phyloP scores from a whole-genome alignment of 108 stramenopile species.

The Asterionellopsis glacialis region DNA sequence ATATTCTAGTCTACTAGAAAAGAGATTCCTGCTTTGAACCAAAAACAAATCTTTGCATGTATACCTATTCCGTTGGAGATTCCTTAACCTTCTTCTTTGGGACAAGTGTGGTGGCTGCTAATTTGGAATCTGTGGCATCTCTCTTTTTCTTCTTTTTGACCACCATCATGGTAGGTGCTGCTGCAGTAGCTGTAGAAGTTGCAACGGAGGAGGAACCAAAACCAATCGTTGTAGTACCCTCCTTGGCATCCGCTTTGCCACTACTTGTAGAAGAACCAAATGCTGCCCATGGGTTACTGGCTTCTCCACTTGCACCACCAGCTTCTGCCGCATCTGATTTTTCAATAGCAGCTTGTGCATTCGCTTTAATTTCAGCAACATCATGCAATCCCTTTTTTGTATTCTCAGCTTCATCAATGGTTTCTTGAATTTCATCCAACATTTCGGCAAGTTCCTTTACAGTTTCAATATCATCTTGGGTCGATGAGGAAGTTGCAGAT shows the following conservation, averaged over 20 bases:
- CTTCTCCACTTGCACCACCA: not conserved
- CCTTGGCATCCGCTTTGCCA: conserved; percentile 1
- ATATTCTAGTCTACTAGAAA: not conserved
- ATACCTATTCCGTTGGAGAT: too few relatives aligned
- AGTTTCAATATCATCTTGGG: not conserved
- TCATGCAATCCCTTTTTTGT: conserved; percentile 49
- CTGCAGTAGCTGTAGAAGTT: conserved; percentile 7
- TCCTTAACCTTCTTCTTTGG: too few relatives aligned
- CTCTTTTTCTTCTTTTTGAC: conserved; percentile 41
- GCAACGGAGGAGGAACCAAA: conserved; percentile 17
- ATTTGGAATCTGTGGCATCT: too few relatives aligned
- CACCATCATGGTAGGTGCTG: conserved; percentile 41
- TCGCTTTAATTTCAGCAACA: conserved; percentile 54
- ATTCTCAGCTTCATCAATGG: conserved; percentile 61
- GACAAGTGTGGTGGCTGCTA: too few relatives aligned
- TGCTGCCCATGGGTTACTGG: not conserved
- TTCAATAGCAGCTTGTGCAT: conserved; percentile 17
- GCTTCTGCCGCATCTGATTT: conserved; percentile 7
- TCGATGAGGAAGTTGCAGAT: not conserved
- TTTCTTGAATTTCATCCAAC: conserved; percentile 85
- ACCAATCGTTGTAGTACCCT: conserved; percentile 29
- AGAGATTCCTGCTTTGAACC: too few relatives aligned
- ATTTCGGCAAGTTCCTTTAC: conserved; percentile 40
- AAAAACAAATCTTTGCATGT: too few relatives aligned
- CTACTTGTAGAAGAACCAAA: not conserved